Conservation (phyloP, 352 stramenopile genomes). For the Phytophthora parvispora region DNA sequence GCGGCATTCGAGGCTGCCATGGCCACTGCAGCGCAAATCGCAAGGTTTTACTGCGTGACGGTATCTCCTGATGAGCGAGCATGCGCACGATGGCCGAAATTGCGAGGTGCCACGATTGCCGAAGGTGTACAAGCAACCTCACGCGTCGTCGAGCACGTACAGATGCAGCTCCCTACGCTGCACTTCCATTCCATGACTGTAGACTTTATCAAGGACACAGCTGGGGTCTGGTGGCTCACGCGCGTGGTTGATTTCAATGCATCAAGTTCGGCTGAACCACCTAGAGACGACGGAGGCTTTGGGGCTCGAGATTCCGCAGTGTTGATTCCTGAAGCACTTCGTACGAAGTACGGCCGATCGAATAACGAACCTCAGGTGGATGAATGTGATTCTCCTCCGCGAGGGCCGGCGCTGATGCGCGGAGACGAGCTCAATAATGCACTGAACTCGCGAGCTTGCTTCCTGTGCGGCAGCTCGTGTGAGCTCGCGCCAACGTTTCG, state of each 20-base stretch:
- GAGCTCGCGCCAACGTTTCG: conserved; percentile 51
- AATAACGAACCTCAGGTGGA: conserved; percentile 12
- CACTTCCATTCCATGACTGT: conserved; percentile 62
- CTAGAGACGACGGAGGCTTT: conserved; percentile 18
- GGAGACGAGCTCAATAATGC: conserved; percentile 23
- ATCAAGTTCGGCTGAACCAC: conserved; percentile 21
- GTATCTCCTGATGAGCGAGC: conserved; percentile 44
- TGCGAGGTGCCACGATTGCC: conserved; percentile 62
- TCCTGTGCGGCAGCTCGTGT: conserved; percentile 69
- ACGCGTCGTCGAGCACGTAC: conserved; percentile 73
- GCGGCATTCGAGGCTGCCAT: conserved; percentile 40
- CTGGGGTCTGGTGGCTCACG: conserved; percentile 77
- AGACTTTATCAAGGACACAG: conserved; percentile 79
- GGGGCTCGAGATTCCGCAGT: conserved; percentile 47
- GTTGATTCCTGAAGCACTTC: conserved; percentile 55
- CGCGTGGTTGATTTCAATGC: conserved; percentile 68
- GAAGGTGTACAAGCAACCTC: conserved; percentile 60
- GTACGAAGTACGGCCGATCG: conserved; percentile 44
- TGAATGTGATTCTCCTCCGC: conserved; percentile 1
- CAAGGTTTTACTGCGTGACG: conserved; percentile 53
- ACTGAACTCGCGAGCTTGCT: conserved; percentile 44
- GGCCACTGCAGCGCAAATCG: conserved; percentile 24
- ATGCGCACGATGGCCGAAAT: conserved; percentile 53
- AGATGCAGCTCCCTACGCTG: conserved; percentile 67
- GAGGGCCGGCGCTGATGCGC: conserved; percentile 5